These are phyloP conservation scores for Recurvomyces mirabilis DNA, from an alignment of 495 filamentous ascomycete species.

Conservation along the genomic window DNA sequence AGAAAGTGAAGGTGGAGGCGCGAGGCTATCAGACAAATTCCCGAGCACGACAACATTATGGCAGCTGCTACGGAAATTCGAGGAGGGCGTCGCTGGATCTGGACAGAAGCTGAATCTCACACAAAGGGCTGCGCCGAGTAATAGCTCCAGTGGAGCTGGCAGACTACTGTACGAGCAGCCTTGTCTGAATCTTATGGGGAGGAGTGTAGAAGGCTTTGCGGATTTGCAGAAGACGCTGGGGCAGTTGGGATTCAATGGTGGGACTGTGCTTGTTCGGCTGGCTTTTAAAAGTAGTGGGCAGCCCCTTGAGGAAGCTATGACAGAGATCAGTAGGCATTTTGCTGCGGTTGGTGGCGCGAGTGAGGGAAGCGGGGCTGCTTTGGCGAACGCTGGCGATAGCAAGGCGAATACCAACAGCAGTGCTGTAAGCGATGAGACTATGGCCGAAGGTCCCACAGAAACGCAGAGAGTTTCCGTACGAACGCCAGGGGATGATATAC, in stretches of 20 bases:
- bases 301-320: conserved; percentile 77
- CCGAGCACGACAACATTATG: conserved; percentile 75
- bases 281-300: conserved; percentile 62
- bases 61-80: conserved; percentile 79
- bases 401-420: not conserved
- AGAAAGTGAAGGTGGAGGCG: conserved; percentile 47
- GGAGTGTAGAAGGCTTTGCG: conserved; percentile 60
- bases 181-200: conserved; percentile 66
- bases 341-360: conserved; percentile 21
- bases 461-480: too few species aligned
- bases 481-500: not conserved
- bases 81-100: conserved; percentile 38
- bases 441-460: not conserved
- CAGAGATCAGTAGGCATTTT: conserved; percentile 64
- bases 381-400: not conserved
- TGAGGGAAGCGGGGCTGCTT: not conserved
- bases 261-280: conserved; percentile 65
- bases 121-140: conserved; percentile 54
- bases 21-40: conserved; percentile 69
- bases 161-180: conserved; percentile 79
- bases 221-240: conserved; percentile 79
- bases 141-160: conserved; percentile 44
- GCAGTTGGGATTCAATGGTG: conserved; percentile 77
- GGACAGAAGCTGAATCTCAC: conserved; percentile 58
- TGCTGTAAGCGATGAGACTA: not conserved